phyloP scores from a whole-genome alignment of 179 eudicot genomes.

The Camellia oleifera region DNA sequence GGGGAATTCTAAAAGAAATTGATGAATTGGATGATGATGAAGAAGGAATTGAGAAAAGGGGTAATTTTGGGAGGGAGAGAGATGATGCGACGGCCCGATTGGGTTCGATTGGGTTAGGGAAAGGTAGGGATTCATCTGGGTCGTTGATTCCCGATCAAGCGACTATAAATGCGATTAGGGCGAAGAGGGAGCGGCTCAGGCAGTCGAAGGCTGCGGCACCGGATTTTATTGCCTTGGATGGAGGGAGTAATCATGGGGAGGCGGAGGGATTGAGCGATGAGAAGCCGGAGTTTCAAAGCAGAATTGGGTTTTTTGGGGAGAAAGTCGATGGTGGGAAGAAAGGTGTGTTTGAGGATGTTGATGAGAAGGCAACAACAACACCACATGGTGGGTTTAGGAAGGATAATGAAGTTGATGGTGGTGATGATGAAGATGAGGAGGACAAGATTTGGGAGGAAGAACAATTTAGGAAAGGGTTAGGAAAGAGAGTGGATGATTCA shows the following conservation, averaged over 20 bases:
- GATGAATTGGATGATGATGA: slow-evolving; percentile 26
- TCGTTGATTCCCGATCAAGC: slow-evolving; percentile 54
- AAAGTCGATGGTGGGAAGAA: slow-evolving; percentile 44
- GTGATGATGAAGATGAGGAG: slow-evolving; percentile 80
- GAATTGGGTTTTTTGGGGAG: slow-evolving; percentile 82
- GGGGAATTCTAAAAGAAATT: slow-evolving; percentile 16
- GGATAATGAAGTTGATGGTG: slow-evolving; percentile 28
- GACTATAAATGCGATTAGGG: slow-evolving; percentile 55
- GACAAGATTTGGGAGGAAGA: slow-evolving; percentile 96
- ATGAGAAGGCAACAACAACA: slow-evolving; percentile 25
- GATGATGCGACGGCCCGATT: slow-evolving; percentile 32
- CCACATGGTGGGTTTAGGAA: neutral
- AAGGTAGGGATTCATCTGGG: slow-evolving; percentile 10
- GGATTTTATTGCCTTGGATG: slow-evolving; percentile 78
- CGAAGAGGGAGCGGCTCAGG: slow-evolving; percentile 77
- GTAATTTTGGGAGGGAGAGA: slow-evolving; percentile 18
- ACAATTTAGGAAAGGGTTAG: slow-evolving; percentile 84
- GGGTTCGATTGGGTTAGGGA: slow-evolving; percentile 39
- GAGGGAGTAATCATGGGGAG: slow-evolving; percentile 87
- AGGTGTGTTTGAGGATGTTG: slow-evolving; percentile 82
- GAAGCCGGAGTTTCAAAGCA: slow-evolving; percentile 78
- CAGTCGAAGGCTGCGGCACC: no score
- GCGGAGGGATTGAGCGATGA: slow-evolving; percentile 94
- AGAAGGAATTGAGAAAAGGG: neutral
- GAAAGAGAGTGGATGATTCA: slow-evolving; percentile 80